Conservation (phyloP, 2,329 filamentous ascomycete genomes). For the Domatiomyces catenatus region DNA sequence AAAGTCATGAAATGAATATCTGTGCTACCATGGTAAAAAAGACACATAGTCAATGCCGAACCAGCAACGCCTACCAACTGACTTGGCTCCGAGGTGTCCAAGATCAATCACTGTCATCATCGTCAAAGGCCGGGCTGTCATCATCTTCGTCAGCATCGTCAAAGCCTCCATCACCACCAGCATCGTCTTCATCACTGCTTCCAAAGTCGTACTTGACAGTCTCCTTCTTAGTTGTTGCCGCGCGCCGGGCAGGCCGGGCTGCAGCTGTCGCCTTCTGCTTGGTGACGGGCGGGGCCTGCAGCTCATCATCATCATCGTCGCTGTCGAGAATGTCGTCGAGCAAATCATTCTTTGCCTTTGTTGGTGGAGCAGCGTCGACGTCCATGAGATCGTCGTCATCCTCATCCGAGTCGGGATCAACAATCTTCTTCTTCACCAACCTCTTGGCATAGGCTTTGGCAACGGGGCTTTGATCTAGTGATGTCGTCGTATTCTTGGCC, state of each 20-base stretch:
- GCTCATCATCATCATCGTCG: conserved; percentile 3
- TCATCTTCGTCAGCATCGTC: conserved; percentile 10
- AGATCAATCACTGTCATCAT: conserved; percentile 1
- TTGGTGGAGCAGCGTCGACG: conserved; percentile 5
- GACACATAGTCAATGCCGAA: no score
- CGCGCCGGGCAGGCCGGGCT: conserved; percentile 28
- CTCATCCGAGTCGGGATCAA: conserved; percentile 33
- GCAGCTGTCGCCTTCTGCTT: conserved; percentile 16
- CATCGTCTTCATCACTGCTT: conserved; percentile 22
- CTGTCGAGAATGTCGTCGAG: conserved; percentile 1
- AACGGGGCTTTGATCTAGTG: conserved; percentile 43
- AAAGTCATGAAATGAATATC: no score
- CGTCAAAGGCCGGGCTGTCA: conserved; percentile 3
- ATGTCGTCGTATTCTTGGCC: conserved; percentile 11
- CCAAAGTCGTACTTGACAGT: conserved; percentile 29
- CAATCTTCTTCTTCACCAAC: conserved; percentile 30
- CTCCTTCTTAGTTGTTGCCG: conserved; percentile 25
- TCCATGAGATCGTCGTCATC: conserved; percentile 17
- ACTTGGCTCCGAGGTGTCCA: no score
- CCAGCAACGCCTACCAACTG: no score
- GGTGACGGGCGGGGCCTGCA: conserved; percentile 1
- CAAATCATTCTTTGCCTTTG: conserved; percentile 1
- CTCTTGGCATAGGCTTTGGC: conserved; percentile 48
- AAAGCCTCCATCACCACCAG: conserved; percentile 5
- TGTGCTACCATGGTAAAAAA: no score